Conservation (phyloP, 176 grass and related monocot species). For the Hyparrhenia diplandra region DNA sequence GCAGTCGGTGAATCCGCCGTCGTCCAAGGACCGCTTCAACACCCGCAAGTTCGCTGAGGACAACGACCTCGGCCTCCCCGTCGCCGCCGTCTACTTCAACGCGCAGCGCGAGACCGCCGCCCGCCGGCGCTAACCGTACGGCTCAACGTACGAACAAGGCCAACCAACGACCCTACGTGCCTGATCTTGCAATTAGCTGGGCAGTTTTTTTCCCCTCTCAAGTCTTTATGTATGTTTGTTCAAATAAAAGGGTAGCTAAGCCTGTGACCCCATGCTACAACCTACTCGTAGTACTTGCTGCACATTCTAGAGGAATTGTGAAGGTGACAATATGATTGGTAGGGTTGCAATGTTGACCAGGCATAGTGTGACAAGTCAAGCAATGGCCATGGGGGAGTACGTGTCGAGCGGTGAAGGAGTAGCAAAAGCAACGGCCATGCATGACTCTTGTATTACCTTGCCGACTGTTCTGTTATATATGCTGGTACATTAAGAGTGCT, state of each 20-base stretch:
- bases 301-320: conserved; percentile 28
- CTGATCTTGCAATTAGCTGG: conserved; percentile 11
- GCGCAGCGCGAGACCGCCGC: conserved; percentile 81
- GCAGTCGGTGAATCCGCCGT: conserved; percentile 34
- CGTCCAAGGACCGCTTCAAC: conserved; percentile 60
- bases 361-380: conserved; percentile 5
- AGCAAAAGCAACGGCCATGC: conserved; percentile 11
- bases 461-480: conserved; percentile 15
- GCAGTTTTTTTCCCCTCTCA: neutral
- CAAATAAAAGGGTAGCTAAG: conserved; percentile 27
- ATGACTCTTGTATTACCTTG: conserved; percentile 28
- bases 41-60: conserved; percentile 73
- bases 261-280: conserved; percentile 12
- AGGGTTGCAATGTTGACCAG: conserved; percentile 32
- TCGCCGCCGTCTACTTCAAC: conserved; percentile 81
- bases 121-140: conserved; percentile 49
- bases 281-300: neutral
- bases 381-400: neutral
- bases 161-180: neutral
- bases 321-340: conserved; percentile 31
- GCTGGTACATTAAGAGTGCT: conserved; percentile 18
- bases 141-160: neutral
- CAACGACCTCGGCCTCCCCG: conserved; percentile 64
- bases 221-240: conserved; percentile 19
- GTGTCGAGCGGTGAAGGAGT: neutral